These are phyloP conservation scores for Trametes gibbosa DNA, from an alignment of 768 basidiomycete genomes.

Conservation along the genomic window DNA sequence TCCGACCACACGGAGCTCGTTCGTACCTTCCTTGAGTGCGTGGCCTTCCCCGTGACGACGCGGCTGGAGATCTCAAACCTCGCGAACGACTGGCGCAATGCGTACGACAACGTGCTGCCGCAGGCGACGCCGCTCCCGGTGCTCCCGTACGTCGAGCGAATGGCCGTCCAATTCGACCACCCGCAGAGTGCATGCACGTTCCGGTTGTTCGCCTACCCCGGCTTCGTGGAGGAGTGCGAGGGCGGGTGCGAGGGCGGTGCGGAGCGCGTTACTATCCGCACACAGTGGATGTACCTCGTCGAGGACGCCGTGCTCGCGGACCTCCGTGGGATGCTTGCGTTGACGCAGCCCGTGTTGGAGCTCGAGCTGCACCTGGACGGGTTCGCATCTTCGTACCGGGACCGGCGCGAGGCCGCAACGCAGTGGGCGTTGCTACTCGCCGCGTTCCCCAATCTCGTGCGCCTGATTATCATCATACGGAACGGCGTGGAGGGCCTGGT, in stretches of 20 bases:
- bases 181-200: not conserved
- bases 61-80: not conserved
- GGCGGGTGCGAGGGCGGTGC: too few species aligned
- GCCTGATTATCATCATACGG: too few species aligned
- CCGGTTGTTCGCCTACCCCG: too few species aligned
- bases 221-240: too few species aligned
- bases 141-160: not conserved
- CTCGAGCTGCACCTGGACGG: too few species aligned
- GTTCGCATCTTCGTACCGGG: too few species aligned
- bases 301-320: not conserved
- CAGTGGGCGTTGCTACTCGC: too few species aligned
- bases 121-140: not conserved
- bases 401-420: too few species aligned
- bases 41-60: not conserved
- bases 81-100: not conserved
- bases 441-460: too few species aligned
- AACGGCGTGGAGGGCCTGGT: too few species aligned
- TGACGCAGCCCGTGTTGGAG: not conserved
- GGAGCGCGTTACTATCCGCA: not conserved
- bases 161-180: not conserved
- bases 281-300: not conserved
- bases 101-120: not conserved
- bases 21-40: not conserved
- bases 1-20: not conserved
- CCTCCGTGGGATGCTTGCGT: not conserved